A percentile compares a stretch with the other conserved stretches of the same genome.
phyloP scores from a whole-genome alignment of 2,329 filamentous ascomycete species.

The Pseudogymnoascus sp. region DNA sequence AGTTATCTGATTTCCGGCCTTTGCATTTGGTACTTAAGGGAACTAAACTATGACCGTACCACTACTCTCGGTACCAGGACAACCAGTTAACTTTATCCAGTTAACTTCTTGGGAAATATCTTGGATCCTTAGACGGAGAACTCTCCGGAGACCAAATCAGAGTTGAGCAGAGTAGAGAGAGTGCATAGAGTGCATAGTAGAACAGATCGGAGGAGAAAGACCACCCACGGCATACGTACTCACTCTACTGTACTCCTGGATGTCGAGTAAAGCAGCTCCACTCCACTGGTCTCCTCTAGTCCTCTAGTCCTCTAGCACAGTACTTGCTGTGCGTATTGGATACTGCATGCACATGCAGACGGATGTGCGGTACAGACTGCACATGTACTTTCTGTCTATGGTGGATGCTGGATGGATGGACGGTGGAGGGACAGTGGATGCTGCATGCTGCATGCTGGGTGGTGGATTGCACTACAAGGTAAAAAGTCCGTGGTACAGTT shows the following conservation, averaged over 20 bases:
- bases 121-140: neutral
- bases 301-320: neutral
- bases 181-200: neutral
- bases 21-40: neutral
- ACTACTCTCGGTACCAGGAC: neutral
- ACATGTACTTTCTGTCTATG: slow-evolving; percentile 1
- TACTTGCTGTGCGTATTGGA: neutral
- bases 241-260: neutral
- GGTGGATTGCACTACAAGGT: neutral
- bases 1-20: neutral
- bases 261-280: neutral
- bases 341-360: slow-evolving; percentile 6
- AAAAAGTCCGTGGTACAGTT: neutral
- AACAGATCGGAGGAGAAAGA: neutral
- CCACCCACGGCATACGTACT: neutral
- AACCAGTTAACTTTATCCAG: neutral
- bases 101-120: neutral
- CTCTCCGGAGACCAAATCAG: neutral
- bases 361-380: slow-evolving; percentile 1
- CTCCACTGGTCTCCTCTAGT: neutral
- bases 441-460: neutral
- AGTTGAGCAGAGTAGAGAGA: neutral
- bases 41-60: neutral
- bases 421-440: neutral
- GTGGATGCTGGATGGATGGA: neutral